Base-by-base conservation (phyloP, 106 monocot genomes). In the Iris macrosiphon region DNA sequence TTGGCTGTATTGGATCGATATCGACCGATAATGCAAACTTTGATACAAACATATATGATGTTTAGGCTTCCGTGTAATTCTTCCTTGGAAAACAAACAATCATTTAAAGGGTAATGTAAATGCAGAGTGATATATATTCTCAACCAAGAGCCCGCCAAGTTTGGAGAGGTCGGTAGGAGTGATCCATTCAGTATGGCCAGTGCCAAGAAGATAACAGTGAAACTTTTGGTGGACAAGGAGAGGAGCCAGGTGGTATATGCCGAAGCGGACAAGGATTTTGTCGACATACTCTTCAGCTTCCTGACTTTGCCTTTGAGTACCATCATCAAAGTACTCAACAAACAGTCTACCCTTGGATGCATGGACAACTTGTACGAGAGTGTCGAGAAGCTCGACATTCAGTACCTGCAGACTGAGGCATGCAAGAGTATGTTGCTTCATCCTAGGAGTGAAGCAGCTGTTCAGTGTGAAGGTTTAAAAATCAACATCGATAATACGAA, bases 281-380 rank as follows among this genome's bases (percentile, higher is more conserved):
- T 55, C 3, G 52, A 70, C 33, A 50, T 61, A 0, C 60, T 61
- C 20, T 50, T 70, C 43, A 53, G 60, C 40, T 61, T 70, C 59
- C 32, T 70, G 24, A 61, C 55, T 2, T 10, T 55, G 17, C 55
- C 55, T 5, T 6, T 55, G 8, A 33, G 55, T 0, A 34, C 17
- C 12, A 21, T 35, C 18, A 32, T 55, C 18, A 25, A n/a, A 6
- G 8, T 34, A 8, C 55, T 55, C 21, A 33, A 20, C 7, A 55
- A 37, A n/a, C 19, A 55, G 18, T 29, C 27, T 2, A 1, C 33
- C 4, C 17, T 37, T 19, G 55, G 55, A 8, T 55, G 32, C 34
- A 55, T 55, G 31, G 31, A 55, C 28, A 55, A 55, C 20, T 33
- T 55, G 27, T 55, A 55, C 18, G 55, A 55, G 28, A 34, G 55